Base-by-base conservation (phyloP, 805 yeast genomes). In the Candida maesae region DNA sequence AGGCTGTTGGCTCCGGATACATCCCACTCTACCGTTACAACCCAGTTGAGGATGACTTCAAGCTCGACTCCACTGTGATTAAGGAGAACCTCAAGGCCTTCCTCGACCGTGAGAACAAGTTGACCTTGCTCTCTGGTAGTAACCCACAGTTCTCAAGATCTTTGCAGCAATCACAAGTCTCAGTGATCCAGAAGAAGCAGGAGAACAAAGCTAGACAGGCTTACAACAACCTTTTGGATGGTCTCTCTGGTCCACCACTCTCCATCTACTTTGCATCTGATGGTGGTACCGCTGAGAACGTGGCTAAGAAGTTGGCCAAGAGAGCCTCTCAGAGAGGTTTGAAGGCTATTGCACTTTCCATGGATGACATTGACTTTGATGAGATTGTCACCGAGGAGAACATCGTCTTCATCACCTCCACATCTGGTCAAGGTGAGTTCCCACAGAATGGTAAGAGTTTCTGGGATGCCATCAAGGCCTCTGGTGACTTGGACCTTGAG, bases 401-500 rank as follows among this genome's bases (percentile, higher is more conserved):
- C 39, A 67, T 77, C 44, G 67, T 80, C 26, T 71, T 82, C 4
- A 61, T 91, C 3, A 82, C 93, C 58, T 81, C 96, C 2, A 91
- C 99, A 2, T 84, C 95, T 3, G 98, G 98, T 20, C 97, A 91
- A 63, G 99, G 99, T 35, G 96, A 84, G 44, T 61, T 91, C 32
- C 98, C 99, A 2, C 66, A 85, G 35, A 87, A 87, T 57, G 84
- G 84, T 5, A 71, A 70, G 52, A 75, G 73, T 43, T 76, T 91
- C 50, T 84, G 96, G 95, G 72, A 73, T 49, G 74, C 84, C 45
- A 61, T 93, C 44, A 79, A 77, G 49, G 70, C 86, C 13, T 70
- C 93, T 67, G 36, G 56, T 2, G 77, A 78, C 51, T 65, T 87
- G 27, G 97, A 91, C 70, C 64, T 91, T 33, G 71, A 71, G 47